Base-by-base conservation (phyloP, 768 basidiomycete genomes). In the Daedaleopsis sinensis region DNA sequence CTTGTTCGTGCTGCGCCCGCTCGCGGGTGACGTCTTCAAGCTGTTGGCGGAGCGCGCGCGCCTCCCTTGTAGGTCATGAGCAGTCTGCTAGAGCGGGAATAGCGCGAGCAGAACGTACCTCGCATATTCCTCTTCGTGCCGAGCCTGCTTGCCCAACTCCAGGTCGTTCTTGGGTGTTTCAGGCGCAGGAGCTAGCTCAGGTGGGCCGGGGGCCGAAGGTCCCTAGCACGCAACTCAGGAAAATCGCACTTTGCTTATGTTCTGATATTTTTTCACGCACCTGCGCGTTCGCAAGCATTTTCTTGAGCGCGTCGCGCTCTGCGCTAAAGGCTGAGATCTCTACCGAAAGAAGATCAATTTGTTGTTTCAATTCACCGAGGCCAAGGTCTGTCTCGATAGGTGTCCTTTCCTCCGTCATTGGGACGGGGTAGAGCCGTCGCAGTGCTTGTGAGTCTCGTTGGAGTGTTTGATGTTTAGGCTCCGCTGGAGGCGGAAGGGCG, bases 241-340 rank as follows among this genome's bases (percentile, higher is more conserved):
- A 49, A 49, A 9, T 24, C 3, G 47, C 47, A 49, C 3, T 21
- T 49, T 24, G 13, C 9, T 11, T 49, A 27, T 13, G 47, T 23
- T 11, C 1, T 24, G 47, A 24, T 15, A 13, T 15, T 12, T 11
- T 15, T 12, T 11, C 47, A 52, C 42, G 52, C 43, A 47, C 52
- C 36, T 49, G 52, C 38, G 43, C 21, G 23, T 52, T 42, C 1
- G 38, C 55, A 1, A 43, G 21, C 53, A 55, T 55, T 23, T n/a
- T 24, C 24, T 46, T 27, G 43, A 43, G n/a, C 58, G 49, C 49
- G 58, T 57, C 24, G 8, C 43, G 42, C 55, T 66, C 43, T 46
- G 38, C 27, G 43, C 47, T 7, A 38, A 54, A 12, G 53, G 65
- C 48, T 56, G 55, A 46, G 24, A 66, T 50, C 35, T 61, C 55